Evolutionary conservation across 202 grass and related monocot species (phyloP), one percentile per base, ranked within the genome.

Genomic region (Schoenoplectus tabernaemontani): DNA sequence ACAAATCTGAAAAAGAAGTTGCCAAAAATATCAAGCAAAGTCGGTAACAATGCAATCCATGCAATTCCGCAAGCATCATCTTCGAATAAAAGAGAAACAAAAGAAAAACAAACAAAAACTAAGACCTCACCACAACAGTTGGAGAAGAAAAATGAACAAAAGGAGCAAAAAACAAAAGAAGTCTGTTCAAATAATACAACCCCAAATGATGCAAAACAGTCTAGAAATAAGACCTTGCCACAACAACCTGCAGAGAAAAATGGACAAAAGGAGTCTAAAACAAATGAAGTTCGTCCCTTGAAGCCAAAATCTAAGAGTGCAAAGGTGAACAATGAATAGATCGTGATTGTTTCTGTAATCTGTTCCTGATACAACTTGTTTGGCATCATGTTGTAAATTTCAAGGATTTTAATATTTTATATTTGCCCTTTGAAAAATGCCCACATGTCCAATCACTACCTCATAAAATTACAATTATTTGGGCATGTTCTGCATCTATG

Each of bases 81-180:
- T 17, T 82, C 77, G 8, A 91, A 85, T 71, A 84, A 50, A 73
- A 85, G 69, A 62, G 82, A 33, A 15, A 24, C 64, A 58, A 83
- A 33, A 68, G 93, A 62, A 44, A 96, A 93, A 86, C 39, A 37
- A 11, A 76, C 78, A 0, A 90, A 90, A 78, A 87, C 88, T 38
- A 93, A 88, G 78, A 60, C 56, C 66, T 66, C 64, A 8, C 63
- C 87, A 0, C 74, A 68, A 59, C 76, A 87, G 42, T 59, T 64
- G 1, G 83, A 92, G 47, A 84, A 88, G 38, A 88, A 90, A 82
- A 85, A 84, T 46, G 81, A 69, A 62, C 53, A 77, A 1, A 86
- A 82, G 43, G 87, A 87, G 36, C 86, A 76, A 28, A 91, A 77
- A 81, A 33, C 67, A 62, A 92, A 92, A 83, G 83, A 73, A n/a